Conservation (phyloP, 768 basidiomycete species). For the Leccinellum rugosiceps region DNA sequence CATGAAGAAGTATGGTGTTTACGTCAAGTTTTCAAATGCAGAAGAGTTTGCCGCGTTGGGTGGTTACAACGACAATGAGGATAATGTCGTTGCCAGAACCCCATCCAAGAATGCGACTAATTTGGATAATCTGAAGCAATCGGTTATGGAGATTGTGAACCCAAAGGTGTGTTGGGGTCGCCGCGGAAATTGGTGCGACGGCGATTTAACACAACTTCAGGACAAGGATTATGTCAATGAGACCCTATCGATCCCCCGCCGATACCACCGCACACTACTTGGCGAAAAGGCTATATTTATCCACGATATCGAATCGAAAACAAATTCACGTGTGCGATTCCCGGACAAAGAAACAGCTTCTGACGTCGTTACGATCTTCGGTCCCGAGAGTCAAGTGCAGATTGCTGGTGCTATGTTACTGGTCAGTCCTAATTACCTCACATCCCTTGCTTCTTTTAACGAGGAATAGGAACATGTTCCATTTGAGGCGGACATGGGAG, state of each 20-base stretch:
- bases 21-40: constrained; percentile 98
- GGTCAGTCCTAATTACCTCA: constrained; percentile 41
- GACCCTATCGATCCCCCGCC: constrained; percentile 87
- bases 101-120: constrained; percentile 97
- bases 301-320: constrained; percentile 94
- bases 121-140: constrained; percentile 90
- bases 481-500: constrained; percentile 91
- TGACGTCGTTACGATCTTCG: constrained; percentile 93
- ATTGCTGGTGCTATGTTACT: constrained; percentile 95
- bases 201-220: constrained; percentile 36
- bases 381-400: constrained; percentile 94
- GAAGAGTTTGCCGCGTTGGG: constrained; percentile 95
- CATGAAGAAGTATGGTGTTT: constrained; percentile 99
- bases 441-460: neutral
- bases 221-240: constrained; percentile 97
- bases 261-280: constrained; percentile 91
- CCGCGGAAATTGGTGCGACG: neutral
- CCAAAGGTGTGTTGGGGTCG: constrained; percentile 65
- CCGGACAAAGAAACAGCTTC: constrained; percentile 93
- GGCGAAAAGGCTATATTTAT: constrained; percentile 98
- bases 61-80: constrained; percentile 95
- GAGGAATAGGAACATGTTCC: constrained; percentile 85
- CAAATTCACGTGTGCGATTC: constrained; percentile 89
- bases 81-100: constrained; percentile 97
- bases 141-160: constrained; percentile 96